Evolutionary conservation across 306 rosid genomes (phyloP), one percentile per base, ranked within the genome.

Genomic region (Carpinus fangiana): DNA sequence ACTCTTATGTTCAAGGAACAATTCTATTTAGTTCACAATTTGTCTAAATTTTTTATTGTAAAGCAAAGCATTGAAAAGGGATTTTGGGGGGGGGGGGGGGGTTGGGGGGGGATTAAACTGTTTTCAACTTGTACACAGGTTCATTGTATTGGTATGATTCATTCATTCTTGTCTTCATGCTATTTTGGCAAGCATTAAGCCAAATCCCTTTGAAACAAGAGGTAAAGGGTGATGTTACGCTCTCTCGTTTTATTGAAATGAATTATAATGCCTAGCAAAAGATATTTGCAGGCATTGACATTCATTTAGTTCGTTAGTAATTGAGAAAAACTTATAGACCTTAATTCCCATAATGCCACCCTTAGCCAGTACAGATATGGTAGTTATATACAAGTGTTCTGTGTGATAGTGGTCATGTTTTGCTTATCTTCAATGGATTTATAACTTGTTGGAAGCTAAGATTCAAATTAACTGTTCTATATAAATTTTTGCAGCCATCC

Each of bases 401-500:
- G 2, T 36, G 14, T 28, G 78, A 61, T 74, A 21, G 73, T 75
- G 17, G 6, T 54, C 70, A 56, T 31, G 14, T 73, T 78, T 70
- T 0, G 18, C 41, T 46, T 21, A n/a, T 76, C 65, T 70, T 34
- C 47, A 65, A 66, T 51, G 50, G 62, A 52, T 72, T 62, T 48
- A 81, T 66, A 69, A 72, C 54, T 79, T 55, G 62, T 70, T 46
- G 4, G 43, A 43, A 17, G 52, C 26, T n/a, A 13, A 12, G 73
- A 23, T 55, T 31, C 52, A 68, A 56, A 78, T 34, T 41, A 78
- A 77, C 77, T 79, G 75, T 82, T 70, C 45, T 48, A 14, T 12
- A 52, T 10, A 56, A 79, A 78, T 87, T 57, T 79, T 67, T 88
- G 92, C 99, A 96, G 99, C 99, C 99, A 36, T 96, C 99, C 23